Evolutionary conservation across 495 filamentous ascomycete genomes (phyloP).

Genomic region (Bathelium albidoporum): DNA sequence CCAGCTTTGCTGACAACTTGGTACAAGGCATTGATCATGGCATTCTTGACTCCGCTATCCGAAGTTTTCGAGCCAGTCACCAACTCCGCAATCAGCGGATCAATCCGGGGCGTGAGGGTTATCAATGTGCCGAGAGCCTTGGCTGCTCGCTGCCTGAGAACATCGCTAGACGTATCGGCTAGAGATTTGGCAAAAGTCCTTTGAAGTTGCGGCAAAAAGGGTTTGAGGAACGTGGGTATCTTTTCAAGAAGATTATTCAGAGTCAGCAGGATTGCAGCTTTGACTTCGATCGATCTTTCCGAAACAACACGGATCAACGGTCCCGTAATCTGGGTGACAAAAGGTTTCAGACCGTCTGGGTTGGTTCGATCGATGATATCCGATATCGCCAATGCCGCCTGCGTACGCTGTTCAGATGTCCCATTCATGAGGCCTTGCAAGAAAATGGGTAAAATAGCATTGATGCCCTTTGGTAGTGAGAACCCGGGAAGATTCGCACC

Average conservation of each 20-base stretch:
- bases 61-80: constrained; percentile 86
- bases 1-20: constrained; percentile 95
- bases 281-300: constrained; percentile 88
- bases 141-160: constrained; percentile 78
- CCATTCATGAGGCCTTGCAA: constrained; percentile 96
- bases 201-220: constrained; percentile 93
- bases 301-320: constrained; percentile 95
- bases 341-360: constrained; percentile 73
- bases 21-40: constrained; percentile 94
- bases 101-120: constrained; percentile 88
- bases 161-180: constrained; percentile 84
- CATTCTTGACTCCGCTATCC: constrained; percentile 81
- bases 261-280: constrained; percentile 85
- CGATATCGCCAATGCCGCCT: constrained; percentile 85
- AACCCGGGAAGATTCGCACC: constrained; percentile 83
- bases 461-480: constrained; percentile 92
- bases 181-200: constrained; percentile 92
- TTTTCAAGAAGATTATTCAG: constrained; percentile 93
- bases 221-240: constrained; percentile 90
- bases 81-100: constrained; percentile 81
- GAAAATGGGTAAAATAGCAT: constrained; percentile 92
- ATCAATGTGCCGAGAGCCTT: constrained; percentile 93
- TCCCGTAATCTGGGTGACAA: constrained; percentile 95
- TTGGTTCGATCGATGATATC: constrained; percentile 89
- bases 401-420: constrained; percentile 77